Conservation (phyloP, 2,329 filamentous ascomycete genomes). For the Fusarium sp. region DNA sequence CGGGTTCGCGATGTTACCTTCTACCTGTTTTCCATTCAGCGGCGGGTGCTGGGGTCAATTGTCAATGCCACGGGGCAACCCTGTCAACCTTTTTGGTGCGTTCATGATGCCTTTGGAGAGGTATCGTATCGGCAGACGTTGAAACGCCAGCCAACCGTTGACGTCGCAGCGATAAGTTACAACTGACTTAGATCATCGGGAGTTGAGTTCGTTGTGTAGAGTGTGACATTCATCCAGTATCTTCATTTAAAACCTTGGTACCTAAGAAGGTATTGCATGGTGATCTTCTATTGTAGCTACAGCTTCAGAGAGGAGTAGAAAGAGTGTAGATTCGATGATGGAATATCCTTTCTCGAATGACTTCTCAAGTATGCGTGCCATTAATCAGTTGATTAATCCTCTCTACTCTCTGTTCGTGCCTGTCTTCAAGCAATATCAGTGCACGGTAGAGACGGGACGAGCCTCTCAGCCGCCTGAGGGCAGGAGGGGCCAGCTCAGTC, state of each 20-base stretch:
- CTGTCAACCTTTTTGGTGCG: conserved; percentile 11
- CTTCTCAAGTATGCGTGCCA: conserved; percentile 5
- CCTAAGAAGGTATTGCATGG: too few species aligned
- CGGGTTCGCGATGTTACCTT: conserved; percentile 31
- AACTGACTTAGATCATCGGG: conserved; percentile 3
- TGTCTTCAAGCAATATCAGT: background rate
- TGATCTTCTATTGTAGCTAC: too few species aligned
- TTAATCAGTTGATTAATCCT: background rate
- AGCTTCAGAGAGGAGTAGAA: too few species aligned
- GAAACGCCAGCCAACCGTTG: conserved; percentile 16
- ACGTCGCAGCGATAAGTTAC: conserved; percentile 1
- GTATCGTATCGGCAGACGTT: conserved; percentile 9
- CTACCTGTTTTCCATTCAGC: conserved; percentile 35
- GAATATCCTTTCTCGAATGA: background rate
- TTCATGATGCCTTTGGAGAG: conserved; percentile 10
- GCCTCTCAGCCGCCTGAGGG: conserved; percentile 13
- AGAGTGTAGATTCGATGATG: too few species aligned
- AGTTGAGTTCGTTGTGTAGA: conserved; percentile 12
- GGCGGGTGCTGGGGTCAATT: conserved; percentile 18
- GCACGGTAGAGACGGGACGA: conserved; percentile 9
- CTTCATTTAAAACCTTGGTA: too few species aligned
- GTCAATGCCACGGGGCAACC: conserved; percentile 29
- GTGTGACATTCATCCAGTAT: background rate
- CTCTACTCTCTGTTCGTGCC: background rate
- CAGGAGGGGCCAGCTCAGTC: background rate